phyloP scores from a whole-genome alignment of 1,284 basidiomycete genomes.

The Pisolithus thermaeus region DNA sequence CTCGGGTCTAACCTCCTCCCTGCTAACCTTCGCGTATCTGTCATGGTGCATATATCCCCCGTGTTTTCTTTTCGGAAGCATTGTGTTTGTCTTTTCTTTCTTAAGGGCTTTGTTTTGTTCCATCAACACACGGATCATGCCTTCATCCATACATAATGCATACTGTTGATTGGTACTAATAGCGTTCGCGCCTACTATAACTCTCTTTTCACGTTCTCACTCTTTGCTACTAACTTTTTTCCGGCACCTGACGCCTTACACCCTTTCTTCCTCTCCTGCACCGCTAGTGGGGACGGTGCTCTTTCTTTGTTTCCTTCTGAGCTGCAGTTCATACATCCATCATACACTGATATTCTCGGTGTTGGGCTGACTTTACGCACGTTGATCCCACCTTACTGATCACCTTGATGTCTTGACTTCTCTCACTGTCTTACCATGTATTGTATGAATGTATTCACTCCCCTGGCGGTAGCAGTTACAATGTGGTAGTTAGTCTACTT shows the following conservation, averaged over 20 bases:
- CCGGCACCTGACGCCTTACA: background rate
- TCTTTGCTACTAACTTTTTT: background rate
- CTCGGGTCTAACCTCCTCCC: background rate
- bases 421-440: background rate
- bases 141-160: background rate
- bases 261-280: background rate
- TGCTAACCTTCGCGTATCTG: background rate
- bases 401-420: background rate
- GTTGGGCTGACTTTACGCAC: too few relatives aligned
- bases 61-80: background rate
- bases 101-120: background rate
- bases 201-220: background rate
- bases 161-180: background rate
- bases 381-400: background rate
- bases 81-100: background rate
- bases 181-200: constrained; percentile 1
- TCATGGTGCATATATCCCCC: background rate
- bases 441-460: background rate
- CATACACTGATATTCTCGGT: background rate
- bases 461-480: background rate
- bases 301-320: background rate
- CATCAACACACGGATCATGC: background rate
- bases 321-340: background rate
- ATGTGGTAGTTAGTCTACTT: background rate
- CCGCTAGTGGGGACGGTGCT: background rate